Evolutionary conservation across 2,329 filamentous ascomycete species (phyloP), one percentile per base, ranked within the genome.

Genomic region (Moelleriella libera): DNA sequence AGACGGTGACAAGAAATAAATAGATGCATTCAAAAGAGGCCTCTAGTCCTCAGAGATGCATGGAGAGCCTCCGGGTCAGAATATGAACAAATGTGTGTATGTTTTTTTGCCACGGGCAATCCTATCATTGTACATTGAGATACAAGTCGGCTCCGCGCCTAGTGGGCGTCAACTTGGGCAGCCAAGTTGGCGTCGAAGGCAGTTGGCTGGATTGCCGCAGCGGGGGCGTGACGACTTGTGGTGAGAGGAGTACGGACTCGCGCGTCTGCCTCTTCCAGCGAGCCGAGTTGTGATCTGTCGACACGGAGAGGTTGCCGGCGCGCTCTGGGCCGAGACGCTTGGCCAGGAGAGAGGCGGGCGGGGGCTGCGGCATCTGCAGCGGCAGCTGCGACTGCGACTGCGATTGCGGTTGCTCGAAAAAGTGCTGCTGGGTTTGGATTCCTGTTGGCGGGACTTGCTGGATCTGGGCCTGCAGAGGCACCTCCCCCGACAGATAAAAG

Each of bases 151-250:
- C 76, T 0, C 83, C 82, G 45, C 78, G 70, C 50, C 80, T 67
- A 48, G 78, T 80, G 3, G 83, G 83, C 43, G 82, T 86, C 55
- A 86, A 57, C 53, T 72, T 74, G 3, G 81, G 81, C 53, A 79
- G 46, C 61, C 61, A 64, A 29, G 53, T 50, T 21, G 58, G 54
- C 29, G 59, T 56, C 6, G 53, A 47, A 8, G 54, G 52, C 8
- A 55, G 31, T 30, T 43, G 47, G 32, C 21, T 3, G 9, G 7
- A 21, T 30, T 32, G 7, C 21, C 21, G 21, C 21, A 21, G 21
- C 21, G 21, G 21, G 2, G 39, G 45, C 28, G 45, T 45, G 41
- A 47, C 39, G 31, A 29, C 14, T 12, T 50, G 47, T 10, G 49
- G 48, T n/a, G 46, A 43, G 11, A 48, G 45, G 30, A 30, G 44